phyloP scores from a whole-genome alignment of 768 basidiomycete species.

The Mycena vulgaris region DNA sequence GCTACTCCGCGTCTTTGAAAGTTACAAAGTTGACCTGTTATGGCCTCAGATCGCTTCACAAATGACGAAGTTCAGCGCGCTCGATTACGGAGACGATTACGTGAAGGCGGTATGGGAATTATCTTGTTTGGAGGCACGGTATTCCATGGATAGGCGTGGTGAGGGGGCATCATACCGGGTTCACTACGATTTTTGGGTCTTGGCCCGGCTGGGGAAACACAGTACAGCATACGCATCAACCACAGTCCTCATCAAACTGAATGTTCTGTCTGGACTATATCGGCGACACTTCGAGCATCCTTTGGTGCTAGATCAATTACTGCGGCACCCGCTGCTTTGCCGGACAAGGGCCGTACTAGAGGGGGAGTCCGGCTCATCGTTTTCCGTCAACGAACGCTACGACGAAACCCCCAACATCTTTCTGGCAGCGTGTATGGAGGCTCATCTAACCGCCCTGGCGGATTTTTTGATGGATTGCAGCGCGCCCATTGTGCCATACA shows the following conservation, averaged over 20 bases:
- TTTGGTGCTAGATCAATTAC: background rate
- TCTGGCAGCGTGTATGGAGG: background rate
- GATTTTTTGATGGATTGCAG: background rate
- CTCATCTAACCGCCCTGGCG: background rate
- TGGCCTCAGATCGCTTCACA: background rate
- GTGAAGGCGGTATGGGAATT: slow-evolving; percentile 9
- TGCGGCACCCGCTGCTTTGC: background rate
- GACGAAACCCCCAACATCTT: background rate
- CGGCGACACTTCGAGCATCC: background rate
- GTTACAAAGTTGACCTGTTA: background rate
- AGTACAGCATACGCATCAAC: slow-evolving; percentile 1
- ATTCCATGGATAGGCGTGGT: background rate
- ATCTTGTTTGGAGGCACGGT: background rate
- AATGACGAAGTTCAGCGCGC: background rate
- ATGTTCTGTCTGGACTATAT: background rate
- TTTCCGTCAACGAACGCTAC: background rate
- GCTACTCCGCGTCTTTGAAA: background rate
- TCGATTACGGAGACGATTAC: background rate
- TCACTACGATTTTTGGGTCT: background rate
- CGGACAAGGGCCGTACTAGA: background rate
- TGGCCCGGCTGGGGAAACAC: background rate
- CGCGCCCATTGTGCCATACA: background rate
- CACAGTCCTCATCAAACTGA: slow-evolving; percentile 4
- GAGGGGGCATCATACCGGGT: background rate
- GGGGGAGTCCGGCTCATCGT: background rate